These are phyloP conservation scores for Parasitella parasitica DNA, from an alignment of 371 early-diverging fungal genomes.

Conservation along the genomic window DNA sequence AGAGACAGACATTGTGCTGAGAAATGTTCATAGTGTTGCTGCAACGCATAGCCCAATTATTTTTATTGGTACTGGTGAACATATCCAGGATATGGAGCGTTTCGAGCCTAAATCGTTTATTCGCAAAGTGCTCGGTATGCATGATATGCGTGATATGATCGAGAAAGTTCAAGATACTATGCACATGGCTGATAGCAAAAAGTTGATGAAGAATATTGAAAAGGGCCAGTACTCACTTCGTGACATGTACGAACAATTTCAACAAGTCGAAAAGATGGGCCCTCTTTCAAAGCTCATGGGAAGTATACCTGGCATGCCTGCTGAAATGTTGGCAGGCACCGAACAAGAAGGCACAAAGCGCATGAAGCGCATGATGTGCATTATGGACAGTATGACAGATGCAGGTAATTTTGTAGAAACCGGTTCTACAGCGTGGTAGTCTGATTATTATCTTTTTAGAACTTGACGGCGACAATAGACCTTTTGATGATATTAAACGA, in stretches of 20 bases:
- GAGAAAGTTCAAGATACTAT: conserved; percentile 90
- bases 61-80: conserved; percentile 99
- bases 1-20: neutral
- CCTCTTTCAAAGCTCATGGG: conserved; percentile 96
- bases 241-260: conserved; percentile 97
- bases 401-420: conserved; percentile 30
- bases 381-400: conserved; percentile 98
- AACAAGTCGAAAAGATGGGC: conserved; percentile 93
- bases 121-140: conserved; percentile 97
- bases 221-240: conserved; percentile 93
- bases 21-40: conserved; percentile 71
- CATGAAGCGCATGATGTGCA: conserved; percentile 88
- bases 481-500: conserved; percentile 82
- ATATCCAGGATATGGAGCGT: conserved; percentile 95
- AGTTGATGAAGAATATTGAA: conserved; percentile 92
- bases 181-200: conserved; percentile 84
- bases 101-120: conserved; percentile 96
- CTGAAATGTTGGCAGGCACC: conserved; percentile 77
- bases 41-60: conserved; percentile 97
- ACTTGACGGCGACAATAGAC: conserved; percentile 89
- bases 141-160: conserved; percentile 92
- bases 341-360: conserved; percentile 79
- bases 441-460: conserved; percentile 48
- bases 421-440: neutral
- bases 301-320: conserved; percentile 97